Conservation (phyloP, 768 basidiomycete species). For the Pleurotus ostreatus region DNA sequence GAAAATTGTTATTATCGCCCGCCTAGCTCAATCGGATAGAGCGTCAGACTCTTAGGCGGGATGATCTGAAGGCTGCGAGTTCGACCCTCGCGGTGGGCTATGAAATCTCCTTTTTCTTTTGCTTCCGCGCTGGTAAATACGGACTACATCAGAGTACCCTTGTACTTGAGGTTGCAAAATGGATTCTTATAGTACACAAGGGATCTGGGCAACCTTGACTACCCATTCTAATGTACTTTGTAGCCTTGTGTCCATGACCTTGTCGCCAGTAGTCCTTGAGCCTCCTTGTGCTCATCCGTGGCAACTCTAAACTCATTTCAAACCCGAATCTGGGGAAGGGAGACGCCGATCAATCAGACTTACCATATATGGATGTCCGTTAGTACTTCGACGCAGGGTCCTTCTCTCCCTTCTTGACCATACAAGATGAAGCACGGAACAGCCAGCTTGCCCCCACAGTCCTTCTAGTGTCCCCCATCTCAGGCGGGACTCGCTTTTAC, state of each 20-base stretch:
- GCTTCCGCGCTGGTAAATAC: not conserved
- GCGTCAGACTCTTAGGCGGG: constrained; percentile 48
- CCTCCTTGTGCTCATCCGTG: too few relatives aligned
- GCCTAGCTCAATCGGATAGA: constrained; percentile 67
- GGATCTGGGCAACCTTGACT: constrained; percentile 2
- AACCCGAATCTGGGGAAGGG: not conserved
- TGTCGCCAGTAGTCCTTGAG: too few relatives aligned
- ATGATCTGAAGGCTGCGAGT: constrained; percentile 80
- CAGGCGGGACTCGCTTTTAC: not conserved
- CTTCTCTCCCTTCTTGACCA: not conserved
- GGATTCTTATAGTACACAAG: not conserved
- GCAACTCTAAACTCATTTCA: too few relatives aligned
- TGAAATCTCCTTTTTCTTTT: not conserved
- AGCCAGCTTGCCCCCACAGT: not conserved
- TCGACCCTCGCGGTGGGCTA: constrained; percentile 82
- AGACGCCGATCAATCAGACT: not conserved
- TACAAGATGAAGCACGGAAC: constrained; percentile 2
- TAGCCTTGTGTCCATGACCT: too few relatives aligned
- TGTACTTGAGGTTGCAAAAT: too few relatives aligned
- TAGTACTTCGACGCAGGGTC: constrained; percentile 7
- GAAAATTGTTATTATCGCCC: constrained; percentile 22
- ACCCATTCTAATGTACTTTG: not conserved
- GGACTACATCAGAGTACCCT: too few relatives aligned
- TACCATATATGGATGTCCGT: constrained; percentile 2
- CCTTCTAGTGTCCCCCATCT: not conserved